Conservation (phyloP, 352 stramenopile genomes). For the Globisporangium okanoganense region DNA sequence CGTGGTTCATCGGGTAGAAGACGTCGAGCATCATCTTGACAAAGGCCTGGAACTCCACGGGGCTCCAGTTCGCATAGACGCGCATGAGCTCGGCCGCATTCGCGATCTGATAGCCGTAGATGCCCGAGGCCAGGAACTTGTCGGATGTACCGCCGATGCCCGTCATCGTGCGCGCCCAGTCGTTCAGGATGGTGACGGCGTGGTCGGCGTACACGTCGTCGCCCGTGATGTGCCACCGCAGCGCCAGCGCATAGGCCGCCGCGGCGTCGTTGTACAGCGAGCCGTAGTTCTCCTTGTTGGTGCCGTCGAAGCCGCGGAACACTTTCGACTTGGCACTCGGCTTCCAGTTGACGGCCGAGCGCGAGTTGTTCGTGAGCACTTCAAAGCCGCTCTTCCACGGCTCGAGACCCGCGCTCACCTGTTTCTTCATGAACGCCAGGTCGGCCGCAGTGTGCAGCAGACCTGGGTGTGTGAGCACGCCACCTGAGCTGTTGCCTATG, state of each 20-base stretch:
- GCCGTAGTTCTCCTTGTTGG: slow-evolving; percentile 16
- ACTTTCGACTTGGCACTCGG: slow-evolving; percentile 8
- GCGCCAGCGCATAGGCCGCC: slow-evolving; percentile 16
- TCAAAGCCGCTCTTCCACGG: slow-evolving; percentile 20
- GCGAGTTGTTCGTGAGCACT: slow-evolving; percentile 17
- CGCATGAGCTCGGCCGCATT: slow-evolving; percentile 21
- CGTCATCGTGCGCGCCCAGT: slow-evolving; percentile 14
- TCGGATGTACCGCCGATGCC: slow-evolving; percentile 14
- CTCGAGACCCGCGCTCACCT: slow-evolving; percentile 14
- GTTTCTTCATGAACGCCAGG: slow-evolving; percentile 14
- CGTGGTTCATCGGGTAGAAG: slow-evolving; percentile 23
- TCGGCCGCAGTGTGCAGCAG: slow-evolving; percentile 18
- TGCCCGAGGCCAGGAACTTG: slow-evolving; percentile 17
- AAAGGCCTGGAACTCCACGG: slow-evolving; percentile 10
- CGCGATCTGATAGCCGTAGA: slow-evolving; percentile 22
- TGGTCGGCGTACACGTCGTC: slow-evolving; percentile 14
- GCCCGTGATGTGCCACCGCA: slow-evolving; percentile 16
- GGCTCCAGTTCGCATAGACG: slow-evolving; percentile 10
- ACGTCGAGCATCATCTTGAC: slow-evolving; percentile 16
- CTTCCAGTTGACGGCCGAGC: slow-evolving; percentile 11
- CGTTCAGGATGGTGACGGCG: slow-evolving; percentile 15
- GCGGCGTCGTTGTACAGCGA: slow-evolving; percentile 17
- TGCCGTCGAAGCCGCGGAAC: slow-evolving; percentile 12
- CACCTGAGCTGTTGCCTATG: slow-evolving; percentile 4
- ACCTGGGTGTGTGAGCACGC: slow-evolving; percentile 13